phyloP scores from a whole-genome alignment of 495 filamentous ascomycete species.

The Sabuloglossum arenarium region DNA sequence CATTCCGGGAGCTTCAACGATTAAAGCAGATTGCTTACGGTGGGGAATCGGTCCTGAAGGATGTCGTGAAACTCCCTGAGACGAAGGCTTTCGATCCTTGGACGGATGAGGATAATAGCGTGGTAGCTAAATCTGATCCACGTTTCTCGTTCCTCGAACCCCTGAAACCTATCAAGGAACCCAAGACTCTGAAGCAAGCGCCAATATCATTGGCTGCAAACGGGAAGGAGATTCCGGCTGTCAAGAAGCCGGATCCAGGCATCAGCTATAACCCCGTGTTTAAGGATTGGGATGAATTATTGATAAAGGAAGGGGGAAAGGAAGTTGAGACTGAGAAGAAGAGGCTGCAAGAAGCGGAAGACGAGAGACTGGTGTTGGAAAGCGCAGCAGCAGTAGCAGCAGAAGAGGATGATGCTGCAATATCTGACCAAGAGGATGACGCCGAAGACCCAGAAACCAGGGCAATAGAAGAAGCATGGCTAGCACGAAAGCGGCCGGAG shows the following conservation, averaged over 20 bases:
- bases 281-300: conserved; percentile 56
- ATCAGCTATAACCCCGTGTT: conserved; percentile 84
- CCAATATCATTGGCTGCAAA: conserved; percentile 62
- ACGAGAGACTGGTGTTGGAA: conserved; percentile 31
- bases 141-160: conserved; percentile 40
- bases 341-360: conserved; percentile 43
- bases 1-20: conserved; percentile 55
- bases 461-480: conserved; percentile 28
- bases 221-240: conserved; percentile 57
- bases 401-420: conserved; percentile 31
- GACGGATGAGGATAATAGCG: conserved; percentile 28
- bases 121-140: conserved; percentile 24
- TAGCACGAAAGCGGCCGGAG: conserved; percentile 49
- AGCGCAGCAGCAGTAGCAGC: conserved; percentile 15
- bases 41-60: conserved; percentile 35
- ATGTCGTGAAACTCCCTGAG: conserved; percentile 30
- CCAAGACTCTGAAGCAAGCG: conserved; percentile 50
- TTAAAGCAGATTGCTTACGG: conserved; percentile 58
- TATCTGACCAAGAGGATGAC: conserved; percentile 40
- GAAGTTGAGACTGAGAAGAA: conserved; percentile 64
- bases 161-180: conserved; percentile 42
- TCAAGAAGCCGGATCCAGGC: conserved; percentile 55
- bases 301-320: conserved; percentile 51
- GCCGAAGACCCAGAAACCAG: conserved; percentile 56
- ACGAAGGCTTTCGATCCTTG: conserved; percentile 54